Evolutionary conservation across 106 monocot species (phyloP).

Genomic region (Platanthera guangdongensis): DNA sequence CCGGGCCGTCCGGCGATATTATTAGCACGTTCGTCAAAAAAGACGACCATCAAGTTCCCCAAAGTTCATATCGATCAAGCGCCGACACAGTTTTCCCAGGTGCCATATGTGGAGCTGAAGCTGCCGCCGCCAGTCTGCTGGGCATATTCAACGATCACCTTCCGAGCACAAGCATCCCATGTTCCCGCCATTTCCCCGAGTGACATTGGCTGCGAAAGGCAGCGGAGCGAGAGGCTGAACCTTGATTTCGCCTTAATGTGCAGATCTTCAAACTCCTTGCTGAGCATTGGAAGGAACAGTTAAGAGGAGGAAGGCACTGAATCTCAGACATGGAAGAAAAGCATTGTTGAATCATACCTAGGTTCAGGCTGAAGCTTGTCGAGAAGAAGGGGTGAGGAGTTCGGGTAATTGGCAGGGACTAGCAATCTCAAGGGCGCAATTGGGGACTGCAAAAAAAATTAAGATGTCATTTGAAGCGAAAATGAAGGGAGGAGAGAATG

Average conservation of each 20-base stretch:
- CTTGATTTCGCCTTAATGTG: constrained; percentile 46
- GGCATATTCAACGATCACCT: constrained; percentile 61
- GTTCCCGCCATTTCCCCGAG: constrained; percentile 54
- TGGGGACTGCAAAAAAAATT: constrained; percentile 29
- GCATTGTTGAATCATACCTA: constrained; percentile 15
- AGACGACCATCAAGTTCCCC: too few relatives aligned
- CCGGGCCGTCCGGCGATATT: too few relatives aligned
- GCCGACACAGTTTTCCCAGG: constrained; percentile 46
- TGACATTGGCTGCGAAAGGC: constrained; percentile 50
- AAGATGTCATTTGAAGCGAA: not conserved
- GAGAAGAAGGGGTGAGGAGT: constrained; percentile 55
- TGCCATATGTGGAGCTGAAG: constrained; percentile 57
- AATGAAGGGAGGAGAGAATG: not conserved
- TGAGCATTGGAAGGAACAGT: constrained; percentile 3
- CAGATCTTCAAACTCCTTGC: constrained; percentile 48
- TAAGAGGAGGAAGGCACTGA: not conserved
- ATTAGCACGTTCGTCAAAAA: too few relatives aligned
- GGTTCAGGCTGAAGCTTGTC: constrained; percentile 51
- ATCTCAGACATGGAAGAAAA: not conserved
- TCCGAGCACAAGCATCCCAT: constrained; percentile 56
- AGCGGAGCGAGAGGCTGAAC: constrained; percentile 41
- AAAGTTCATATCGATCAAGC: constrained; percentile 12
- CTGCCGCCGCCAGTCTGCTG: constrained; percentile 54
- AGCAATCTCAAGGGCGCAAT: constrained; percentile 58
- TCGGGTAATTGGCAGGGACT: constrained; percentile 63